Evolutionary conservation across 805 yeast species (phyloP).

Genomic region (Sugiyamaella floridensis): DNA sequence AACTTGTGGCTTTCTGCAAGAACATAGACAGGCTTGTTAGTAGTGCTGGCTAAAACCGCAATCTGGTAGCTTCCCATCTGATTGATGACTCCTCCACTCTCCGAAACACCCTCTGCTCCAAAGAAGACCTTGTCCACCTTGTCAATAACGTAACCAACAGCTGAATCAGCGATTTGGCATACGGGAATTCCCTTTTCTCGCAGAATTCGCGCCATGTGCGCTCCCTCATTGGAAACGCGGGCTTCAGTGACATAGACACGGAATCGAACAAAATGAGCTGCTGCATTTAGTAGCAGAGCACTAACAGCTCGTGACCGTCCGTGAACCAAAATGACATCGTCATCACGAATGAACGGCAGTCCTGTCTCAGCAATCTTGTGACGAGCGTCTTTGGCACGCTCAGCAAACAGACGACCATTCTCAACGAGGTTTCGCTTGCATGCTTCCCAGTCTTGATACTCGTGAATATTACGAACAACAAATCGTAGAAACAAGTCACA

Average conservation of each 20-base stretch:
- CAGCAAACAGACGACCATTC: constrained; percentile 86
- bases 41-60: constrained; percentile 83
- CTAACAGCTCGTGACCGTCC: constrained; percentile 87
- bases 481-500: constrained; percentile 95
- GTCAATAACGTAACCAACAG: constrained; percentile 87
- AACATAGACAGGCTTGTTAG: constrained; percentile 89
- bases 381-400: constrained; percentile 86
- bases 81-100: constrained; percentile 95
- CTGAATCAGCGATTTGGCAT: constrained; percentile 80
- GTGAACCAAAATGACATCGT: constrained; percentile 82
- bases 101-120: constrained; percentile 99
- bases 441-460: constrained; percentile 84
- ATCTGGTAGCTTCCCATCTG: constrained; percentile 88
- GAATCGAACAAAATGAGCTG: constrained; percentile 70
- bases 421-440: constrained; percentile 82
- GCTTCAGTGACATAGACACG: constrained; percentile 91
- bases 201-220: constrained; percentile 60
- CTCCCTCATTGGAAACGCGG: constrained; percentile 73
- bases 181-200: constrained; percentile 76
- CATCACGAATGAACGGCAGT: constrained; percentile 82
- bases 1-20: constrained; percentile 94
- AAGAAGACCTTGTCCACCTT: constrained; percentile 88
- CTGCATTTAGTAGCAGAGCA: constrained; percentile 69
- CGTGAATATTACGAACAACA: constrained; percentile 81
- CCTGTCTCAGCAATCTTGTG: constrained; percentile 84